Percentiles rank a stretch among this genome's conserved stretches.
phyloP scores from a whole-genome alignment of 306 rosid species.

The Castanospermum australe region DNA sequence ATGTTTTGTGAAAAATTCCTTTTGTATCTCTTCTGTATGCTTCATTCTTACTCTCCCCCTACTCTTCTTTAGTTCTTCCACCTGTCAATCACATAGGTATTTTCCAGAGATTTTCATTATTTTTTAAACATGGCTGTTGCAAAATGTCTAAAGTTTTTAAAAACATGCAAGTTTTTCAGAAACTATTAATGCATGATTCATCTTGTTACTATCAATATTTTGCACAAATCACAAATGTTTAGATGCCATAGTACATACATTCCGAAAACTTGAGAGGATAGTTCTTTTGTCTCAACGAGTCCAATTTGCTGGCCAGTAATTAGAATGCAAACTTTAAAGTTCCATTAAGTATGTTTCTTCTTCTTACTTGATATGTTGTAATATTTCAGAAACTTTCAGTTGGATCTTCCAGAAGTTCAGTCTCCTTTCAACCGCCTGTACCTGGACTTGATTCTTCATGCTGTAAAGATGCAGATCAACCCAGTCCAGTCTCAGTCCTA shows the following conservation, averaged over 20 bases:
- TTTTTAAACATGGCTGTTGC: neutral
- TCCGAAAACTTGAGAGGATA: neutral
- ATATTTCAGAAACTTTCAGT: constrained; percentile 44
- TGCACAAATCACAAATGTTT: neutral
- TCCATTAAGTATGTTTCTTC: constrained; percentile 8
- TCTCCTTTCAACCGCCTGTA: constrained; percentile 29
- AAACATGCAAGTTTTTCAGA: neutral
- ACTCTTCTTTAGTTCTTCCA: neutral
- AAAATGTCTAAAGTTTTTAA: neutral
- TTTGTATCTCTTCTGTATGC: neutral
- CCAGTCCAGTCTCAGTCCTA: constrained; percentile 86
- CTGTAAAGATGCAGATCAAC: constrained; percentile 72
- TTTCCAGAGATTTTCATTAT: neutral
- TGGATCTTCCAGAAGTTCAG: constrained; percentile 31
- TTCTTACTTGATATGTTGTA: constrained; percentile 23
- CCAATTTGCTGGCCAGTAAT: neutral
- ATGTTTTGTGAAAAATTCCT: neutral
- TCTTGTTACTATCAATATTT: neutral
- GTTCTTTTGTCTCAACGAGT: constrained; percentile 1
- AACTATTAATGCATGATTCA: neutral
- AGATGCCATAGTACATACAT: neutral
- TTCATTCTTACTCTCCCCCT: neutral
- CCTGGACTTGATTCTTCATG: constrained; percentile 51
- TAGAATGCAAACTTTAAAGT: neutral
- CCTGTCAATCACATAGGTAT: neutral